Conservation (phyloP, 345 rosid genomes). For the Abelmoschus esculentus region DNA sequence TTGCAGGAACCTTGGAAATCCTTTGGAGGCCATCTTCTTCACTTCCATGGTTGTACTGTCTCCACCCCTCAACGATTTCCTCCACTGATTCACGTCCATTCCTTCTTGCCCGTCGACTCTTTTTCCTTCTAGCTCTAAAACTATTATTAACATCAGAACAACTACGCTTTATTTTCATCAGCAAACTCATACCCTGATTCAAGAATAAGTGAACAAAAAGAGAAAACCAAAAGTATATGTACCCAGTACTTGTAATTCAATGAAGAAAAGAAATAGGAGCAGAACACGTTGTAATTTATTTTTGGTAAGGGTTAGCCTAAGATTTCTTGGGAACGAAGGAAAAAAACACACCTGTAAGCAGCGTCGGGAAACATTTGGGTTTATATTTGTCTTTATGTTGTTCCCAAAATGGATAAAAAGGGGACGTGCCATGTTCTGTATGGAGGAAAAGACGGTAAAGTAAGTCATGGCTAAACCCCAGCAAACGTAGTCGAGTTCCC, state of each 20-base stretch:
- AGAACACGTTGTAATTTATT: neutral
- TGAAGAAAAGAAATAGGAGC: neutral
- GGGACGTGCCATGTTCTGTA: neutral
- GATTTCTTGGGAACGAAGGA: neutral
- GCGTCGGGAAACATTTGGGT: neutral
- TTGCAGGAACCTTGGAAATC: conserved; percentile 33
- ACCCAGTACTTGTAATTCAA: neutral
- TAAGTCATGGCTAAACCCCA: conserved; percentile 18
- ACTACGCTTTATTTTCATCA: neutral
- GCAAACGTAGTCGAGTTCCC: neutral
- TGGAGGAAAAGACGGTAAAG: neutral
- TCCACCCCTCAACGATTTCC: conserved; percentile 48
- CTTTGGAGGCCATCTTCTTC: neutral
- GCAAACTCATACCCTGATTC: neutral
- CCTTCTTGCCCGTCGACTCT: conserved; percentile 24
- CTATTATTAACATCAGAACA: neutral
- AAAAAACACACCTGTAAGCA: neutral
- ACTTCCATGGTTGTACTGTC: conserved; percentile 12
- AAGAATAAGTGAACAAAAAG: neutral
- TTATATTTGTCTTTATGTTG: neutral
- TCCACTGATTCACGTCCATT: conserved; percentile 38
- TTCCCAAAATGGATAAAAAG: neutral
- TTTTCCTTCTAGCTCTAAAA: neutral
- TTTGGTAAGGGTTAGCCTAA: neutral
- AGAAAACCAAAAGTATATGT: neutral